Base-by-base conservation (phyloP, 192 early-diverging fungal species). In the Jimgerdemannia lactiflua region DNA sequence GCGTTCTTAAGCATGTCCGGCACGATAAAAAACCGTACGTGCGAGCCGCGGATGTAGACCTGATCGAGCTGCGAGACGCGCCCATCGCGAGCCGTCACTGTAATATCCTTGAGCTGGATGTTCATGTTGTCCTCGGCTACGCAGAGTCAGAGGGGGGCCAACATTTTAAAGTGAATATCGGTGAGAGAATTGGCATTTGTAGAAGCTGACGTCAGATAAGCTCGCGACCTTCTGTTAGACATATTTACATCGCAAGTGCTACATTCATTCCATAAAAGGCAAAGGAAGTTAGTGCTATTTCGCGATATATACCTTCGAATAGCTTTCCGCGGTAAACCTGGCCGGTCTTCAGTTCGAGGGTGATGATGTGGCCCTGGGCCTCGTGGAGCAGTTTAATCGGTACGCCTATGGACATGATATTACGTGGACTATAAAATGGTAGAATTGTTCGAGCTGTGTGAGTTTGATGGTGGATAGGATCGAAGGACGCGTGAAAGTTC, bases 1-100 rank as follows among this genome's bases (percentile, higher is more conserved):
- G 98, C 98, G 79, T 99, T 98, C 86, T 97, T 97, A 49, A 99
- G 89, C 96, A 99, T 99, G 82, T 99, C 98, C 39, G 97, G 97
- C n/a, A 97, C 96, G 43, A 98, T 92, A 74, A 98, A 95, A 85
- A 96, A 97, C 68, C 95, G 91, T 76, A 97, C 88, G 71, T 92
- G 90, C 65, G 94, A 96, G 39, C 98, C 98, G 71, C 98, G 93
- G 80, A 98, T 91, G 77, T 96, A 99, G 49, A 98, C 95, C 82
- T 97, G 96, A 80, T 98, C 95, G 80, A 99, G 83, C 75, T 98
- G 95, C 75, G 92, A 87, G 42, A 94, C 90, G 68, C 93, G 91
- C 20, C 98, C 98, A 79, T 99, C 98, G 54, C 97, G 90, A 75
- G 87, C 89, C 4, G 96, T 97, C 63, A 96, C 95, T 41, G 93